These are phyloP conservation scores for Lachancea nothofagi DNA, from an alignment of 805 yeast genomes.

Conservation along the genomic window DNA sequence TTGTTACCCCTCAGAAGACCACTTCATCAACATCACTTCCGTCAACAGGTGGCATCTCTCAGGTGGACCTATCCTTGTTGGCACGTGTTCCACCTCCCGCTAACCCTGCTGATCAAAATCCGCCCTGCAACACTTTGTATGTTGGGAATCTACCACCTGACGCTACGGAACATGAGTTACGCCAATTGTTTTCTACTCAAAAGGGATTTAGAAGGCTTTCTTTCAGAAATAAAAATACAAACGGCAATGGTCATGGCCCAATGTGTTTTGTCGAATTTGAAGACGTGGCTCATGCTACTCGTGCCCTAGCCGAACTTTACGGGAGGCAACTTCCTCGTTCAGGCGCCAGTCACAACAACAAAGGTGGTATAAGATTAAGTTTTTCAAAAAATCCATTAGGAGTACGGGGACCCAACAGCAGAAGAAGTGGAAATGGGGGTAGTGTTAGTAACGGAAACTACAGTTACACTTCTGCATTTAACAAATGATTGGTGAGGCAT, in stretches of 20 bases:
- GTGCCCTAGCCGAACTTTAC: constrained; percentile 88
- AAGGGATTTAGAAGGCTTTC: constrained; percentile 89
- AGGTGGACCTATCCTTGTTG: constrained; percentile 60
- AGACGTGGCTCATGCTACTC: constrained; percentile 87
- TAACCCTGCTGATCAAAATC: constrained; percentile 98
- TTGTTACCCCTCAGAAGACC: constrained; percentile 17
- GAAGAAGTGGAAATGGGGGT: constrained; percentile 33
- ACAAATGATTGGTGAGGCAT: constrained; percentile 1
- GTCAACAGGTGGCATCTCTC: constrained; percentile 29
- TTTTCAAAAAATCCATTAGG: constrained; percentile 96
- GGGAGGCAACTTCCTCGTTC: constrained; percentile 88
- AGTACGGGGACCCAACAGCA: constrained; percentile 68
- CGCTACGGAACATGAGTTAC: constrained; percentile 88
- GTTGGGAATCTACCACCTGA: constrained; percentile 98
- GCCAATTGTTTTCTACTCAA: constrained; percentile 81
- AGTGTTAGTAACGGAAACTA: constrained; percentile 14
- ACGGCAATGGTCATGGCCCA: constrained; percentile 75
- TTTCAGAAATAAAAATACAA: constrained; percentile 66
- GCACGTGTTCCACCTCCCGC: constrained; percentile 89
- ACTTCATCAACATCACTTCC: constrained; percentile 30
- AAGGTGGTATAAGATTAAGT: constrained; percentile 92
- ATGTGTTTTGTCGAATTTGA: constrained; percentile 99
- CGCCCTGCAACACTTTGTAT: constrained; percentile 95
- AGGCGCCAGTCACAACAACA: constrained; percentile 47
- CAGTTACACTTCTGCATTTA: constrained; percentile 17